phyloP scores from a whole-genome alignment of 345 rosid genomes.

The Populus pruinosa region DNA sequence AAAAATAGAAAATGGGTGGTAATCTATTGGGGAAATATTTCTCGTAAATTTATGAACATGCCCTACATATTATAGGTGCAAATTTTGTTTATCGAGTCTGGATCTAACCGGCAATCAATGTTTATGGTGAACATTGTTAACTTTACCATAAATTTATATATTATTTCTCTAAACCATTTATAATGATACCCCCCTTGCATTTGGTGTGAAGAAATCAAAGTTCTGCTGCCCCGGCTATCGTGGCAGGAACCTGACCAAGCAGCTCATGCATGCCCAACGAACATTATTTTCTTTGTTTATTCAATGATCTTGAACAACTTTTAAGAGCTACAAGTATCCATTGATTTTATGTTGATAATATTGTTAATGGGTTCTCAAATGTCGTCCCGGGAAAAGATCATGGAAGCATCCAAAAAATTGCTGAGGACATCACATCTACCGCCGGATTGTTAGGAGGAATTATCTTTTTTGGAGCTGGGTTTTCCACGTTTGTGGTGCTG shows the following conservation, averaged over 20 bases:
- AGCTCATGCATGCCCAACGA: background rate
- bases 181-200: background rate
- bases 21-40: no score
- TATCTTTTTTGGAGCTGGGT: background rate
- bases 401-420: background rate
- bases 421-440: constrained; percentile 28
- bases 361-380: background rate
- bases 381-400: background rate
- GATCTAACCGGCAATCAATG: no score
- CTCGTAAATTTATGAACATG: no score
- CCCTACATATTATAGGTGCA: no score
- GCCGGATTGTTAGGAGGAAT: constrained; percentile 37
- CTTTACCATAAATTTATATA: background rate
- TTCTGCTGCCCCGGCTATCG: background rate
- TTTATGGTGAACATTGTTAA: no score
- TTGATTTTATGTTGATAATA: background rate
- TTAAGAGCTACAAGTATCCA: background rate
- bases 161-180: background rate
- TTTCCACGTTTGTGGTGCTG: constrained; percentile 14
- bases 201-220: background rate
- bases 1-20: no score
- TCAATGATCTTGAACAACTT: background rate
- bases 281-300: background rate
- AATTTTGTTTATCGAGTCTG: no score
- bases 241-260: background rate